Percentiles rank a stretch among this genome's conserved stretches.
Conservation (phyloP, 2,329 filamentous ascomycete genomes). For the Epicoccum sorghinum region DNA sequence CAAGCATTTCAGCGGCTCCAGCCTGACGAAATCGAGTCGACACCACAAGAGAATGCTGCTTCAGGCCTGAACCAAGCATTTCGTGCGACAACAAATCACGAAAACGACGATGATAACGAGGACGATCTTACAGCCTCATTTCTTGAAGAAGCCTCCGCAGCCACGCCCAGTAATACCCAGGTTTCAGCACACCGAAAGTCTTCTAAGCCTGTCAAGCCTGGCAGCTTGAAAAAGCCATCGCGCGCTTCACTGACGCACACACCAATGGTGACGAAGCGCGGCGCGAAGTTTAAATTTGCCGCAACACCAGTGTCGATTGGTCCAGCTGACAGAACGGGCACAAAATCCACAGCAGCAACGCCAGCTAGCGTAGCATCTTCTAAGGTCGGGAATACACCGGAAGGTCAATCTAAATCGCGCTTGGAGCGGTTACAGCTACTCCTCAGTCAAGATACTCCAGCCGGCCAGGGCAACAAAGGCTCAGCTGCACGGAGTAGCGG, state of each 20-base stretch:
- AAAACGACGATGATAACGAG: background rate
- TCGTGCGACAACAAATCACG: background rate
- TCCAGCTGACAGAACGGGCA: background rate
- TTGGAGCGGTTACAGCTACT: slow-evolving; percentile 3
- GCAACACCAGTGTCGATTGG: background rate
- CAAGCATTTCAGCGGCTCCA: slow-evolving; percentile 12
- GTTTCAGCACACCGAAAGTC: background rate
- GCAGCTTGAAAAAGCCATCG: slow-evolving; percentile 20
- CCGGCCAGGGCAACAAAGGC: background rate
- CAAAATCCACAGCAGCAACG: background rate
- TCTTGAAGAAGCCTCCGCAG: slow-evolving; percentile 6
- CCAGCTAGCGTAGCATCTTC: background rate
- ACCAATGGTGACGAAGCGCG: slow-evolving; percentile 5
- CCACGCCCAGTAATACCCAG: background rate
- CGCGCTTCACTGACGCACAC: slow-evolving; percentile 2
- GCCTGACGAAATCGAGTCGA: slow-evolving; percentile 21
- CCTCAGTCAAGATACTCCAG: background rate
- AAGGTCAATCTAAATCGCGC: background rate
- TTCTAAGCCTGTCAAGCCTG: slow-evolving; percentile 8
- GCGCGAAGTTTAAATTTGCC: background rate
- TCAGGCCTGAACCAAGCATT: background rate
- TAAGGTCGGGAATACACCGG: background rate
- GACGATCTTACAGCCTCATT: slow-evolving; percentile 16
- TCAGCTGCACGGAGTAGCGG: background rate
- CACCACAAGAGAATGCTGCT: slow-evolving; percentile 10